Percentiles rank a stretch among this genome's conserved stretches.
Conservation (phyloP, 2,329 filamentous ascomycete species). For the Monilinia fructigena region DNA sequence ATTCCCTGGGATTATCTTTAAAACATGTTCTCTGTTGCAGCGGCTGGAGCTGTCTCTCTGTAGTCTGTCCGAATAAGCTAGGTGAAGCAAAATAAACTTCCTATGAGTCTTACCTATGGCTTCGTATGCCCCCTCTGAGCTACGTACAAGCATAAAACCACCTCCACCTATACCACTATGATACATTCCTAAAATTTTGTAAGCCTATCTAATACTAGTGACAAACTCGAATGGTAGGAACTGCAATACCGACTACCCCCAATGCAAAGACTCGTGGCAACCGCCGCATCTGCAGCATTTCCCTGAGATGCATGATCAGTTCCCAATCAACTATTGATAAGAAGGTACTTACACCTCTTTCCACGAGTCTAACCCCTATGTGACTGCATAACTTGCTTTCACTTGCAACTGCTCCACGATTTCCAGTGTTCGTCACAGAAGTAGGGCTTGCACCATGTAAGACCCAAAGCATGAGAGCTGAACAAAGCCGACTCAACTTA, state of each 20-base stretch:
- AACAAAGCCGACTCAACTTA: conserved; percentile 3
- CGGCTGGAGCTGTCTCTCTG: conserved; percentile 80
- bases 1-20: conserved; percentile 63
- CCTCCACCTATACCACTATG: conserved; percentile 85
- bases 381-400: conserved; percentile 53
- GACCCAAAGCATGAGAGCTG: background rate
- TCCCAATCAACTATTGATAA: background rate
- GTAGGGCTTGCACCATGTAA: background rate
- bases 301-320: conserved; percentile 45
- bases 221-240: background rate
- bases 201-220: conserved; percentile 4
- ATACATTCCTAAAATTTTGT: conserved; percentile 57
- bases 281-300: conserved; percentile 74
- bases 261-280: conserved; percentile 72
- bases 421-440: conserved; percentile 1
- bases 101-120: conserved; percentile 52
- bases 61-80: conserved; percentile 58
- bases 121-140: conserved; percentile 73
- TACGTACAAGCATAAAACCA: conserved; percentile 82
- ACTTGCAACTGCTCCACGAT: conserved; percentile 51
- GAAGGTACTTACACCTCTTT: conserved; percentile 44
- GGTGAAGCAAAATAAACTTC: background rate
- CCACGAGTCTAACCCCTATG: conserved; percentile 51
- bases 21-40: conserved; percentile 86
- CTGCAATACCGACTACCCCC: conserved; percentile 60